Evolutionary conservation across 495 filamentous ascomycete species (phyloP), one percentile per base, ranked within the genome.

Genomic region (Neurospora hispaniola): DNA sequence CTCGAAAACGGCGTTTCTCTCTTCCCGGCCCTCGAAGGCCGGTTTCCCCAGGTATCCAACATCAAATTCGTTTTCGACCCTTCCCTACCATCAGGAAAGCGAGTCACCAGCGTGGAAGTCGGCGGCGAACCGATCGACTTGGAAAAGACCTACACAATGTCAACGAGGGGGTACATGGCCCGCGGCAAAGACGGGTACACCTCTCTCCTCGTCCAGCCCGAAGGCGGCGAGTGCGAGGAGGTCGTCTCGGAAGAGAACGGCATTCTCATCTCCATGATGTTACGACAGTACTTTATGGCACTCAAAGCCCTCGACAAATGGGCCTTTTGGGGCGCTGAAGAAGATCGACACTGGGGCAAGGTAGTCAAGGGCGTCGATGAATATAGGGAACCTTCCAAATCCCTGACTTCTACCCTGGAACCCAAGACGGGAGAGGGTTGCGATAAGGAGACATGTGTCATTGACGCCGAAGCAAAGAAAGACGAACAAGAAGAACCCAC

Each of bases 211-310:
- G 84, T 91, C 1, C 76, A 90, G 70, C 85, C 88, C 1, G 90
- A 91, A 75, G 92, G 92, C 31, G 94, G 93, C 10, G 79, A 85
- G 14, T 91, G 90, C 3, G 90, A 93, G 75, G 92, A 93, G 77
- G 76, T 97, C 20, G 89, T 97, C 23, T 87, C 86, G 38, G 94
- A 97, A 73, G 94, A 97, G 77, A 93, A 91, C 72, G 94, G 94
- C 9, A 87, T 96, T 5, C 80, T 97, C 39, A 93, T 97, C 74
- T 92, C 90, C 74, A 93, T 89, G 73, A 90, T 97, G 73, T 83
- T 97, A 31, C 88, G 94, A 5, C 94, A 97, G 79, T 97, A 96
- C 76, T 97, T 97, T 78, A 88, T 95, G 84, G 90, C 89, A 12
- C 82, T 96, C 20, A 93, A 93, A 72, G 89, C 94, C 0, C 79